A percentile compares a stretch with the other conserved stretches of the same genome.
Conservation (phyloP, 306 rosid species). For the Dalbergia cochinchinensis region DNA sequence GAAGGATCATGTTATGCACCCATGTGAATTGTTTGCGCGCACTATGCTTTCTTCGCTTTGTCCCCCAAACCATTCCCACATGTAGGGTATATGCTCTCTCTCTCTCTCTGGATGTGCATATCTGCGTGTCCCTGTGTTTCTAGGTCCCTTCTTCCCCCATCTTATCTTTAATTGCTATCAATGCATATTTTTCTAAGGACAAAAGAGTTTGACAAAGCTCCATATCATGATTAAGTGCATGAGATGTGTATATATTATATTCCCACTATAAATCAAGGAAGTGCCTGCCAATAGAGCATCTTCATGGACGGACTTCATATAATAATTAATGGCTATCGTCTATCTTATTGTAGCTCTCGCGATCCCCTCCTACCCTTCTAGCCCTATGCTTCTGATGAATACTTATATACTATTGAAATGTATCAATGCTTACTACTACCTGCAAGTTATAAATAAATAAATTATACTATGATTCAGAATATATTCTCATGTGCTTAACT, state of each 20-base stretch:
- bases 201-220: slow-evolving; percentile 53
- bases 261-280: slow-evolving; percentile 15
- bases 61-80: slow-evolving; percentile 82
- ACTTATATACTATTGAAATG: background rate
- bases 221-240: slow-evolving; percentile 51
- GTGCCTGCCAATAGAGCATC: slow-evolving; percentile 48
- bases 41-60: slow-evolving; percentile 77
- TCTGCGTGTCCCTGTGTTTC: slow-evolving; percentile 40
- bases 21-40: slow-evolving; percentile 86
- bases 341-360: slow-evolving; percentile 9
- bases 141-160: slow-evolving; percentile 55
- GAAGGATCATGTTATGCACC: slow-evolving; percentile 63
- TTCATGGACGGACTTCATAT: slow-evolving; percentile 14
- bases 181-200: slow-evolving; percentile 38
- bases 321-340: slow-evolving; percentile 11
- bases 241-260: background rate
- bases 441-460: too few relatives aligned
- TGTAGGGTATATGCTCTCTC: slow-evolving; percentile 72
- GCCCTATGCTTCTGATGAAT: background rate
- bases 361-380: background rate
- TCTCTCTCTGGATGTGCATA: slow-evolving; percentile 31
- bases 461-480: too few relatives aligned
- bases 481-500: too few relatives aligned
- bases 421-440: background rate
- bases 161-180: slow-evolving; percentile 43